Evolutionary conservation across 345 rosid species (phyloP).

Genomic region (Lumnitzera racemosa): DNA sequence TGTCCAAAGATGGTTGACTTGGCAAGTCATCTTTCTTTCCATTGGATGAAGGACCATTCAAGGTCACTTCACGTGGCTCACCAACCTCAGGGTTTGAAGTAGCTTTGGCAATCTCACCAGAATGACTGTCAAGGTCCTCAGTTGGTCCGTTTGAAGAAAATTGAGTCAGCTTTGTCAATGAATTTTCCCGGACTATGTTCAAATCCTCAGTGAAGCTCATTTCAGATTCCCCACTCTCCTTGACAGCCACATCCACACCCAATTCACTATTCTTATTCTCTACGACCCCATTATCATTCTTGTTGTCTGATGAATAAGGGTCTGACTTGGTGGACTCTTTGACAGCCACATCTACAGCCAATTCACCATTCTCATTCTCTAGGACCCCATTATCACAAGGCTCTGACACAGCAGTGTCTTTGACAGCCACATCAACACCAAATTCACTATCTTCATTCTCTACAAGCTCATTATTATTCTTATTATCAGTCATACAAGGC

Average conservation of each 20-base stretch:
- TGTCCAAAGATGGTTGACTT: constrained; percentile 15
- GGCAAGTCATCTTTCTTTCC: not conserved
- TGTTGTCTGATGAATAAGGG: not conserved
- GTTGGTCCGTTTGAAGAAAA: not conserved
- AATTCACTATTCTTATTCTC: constrained; percentile 14
- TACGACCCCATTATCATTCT: constrained; percentile 10
- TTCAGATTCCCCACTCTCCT: constrained; percentile 11
- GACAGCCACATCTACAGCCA: not conserved
- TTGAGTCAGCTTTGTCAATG: constrained; percentile 7
- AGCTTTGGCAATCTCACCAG: not conserved
- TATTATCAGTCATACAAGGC: not conserved
- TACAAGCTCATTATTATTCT: constrained; percentile 9
- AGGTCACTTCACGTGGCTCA: too few relatives aligned
- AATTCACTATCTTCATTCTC: constrained; percentile 16
- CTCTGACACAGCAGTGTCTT: constrained; percentile 13
- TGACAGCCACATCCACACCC: constrained; percentile 8
- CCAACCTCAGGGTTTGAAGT: not conserved
- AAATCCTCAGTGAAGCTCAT: constrained; percentile 2
- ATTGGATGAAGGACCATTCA: not conserved
- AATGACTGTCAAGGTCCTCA: not conserved
- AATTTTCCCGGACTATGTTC: constrained; percentile 2
- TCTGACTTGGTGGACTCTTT: not conserved
- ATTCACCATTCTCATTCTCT: constrained; percentile 5
- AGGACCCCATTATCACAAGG: constrained; percentile 7
- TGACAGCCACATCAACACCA: constrained; percentile 9